Evolutionary conservation across 2,329 filamentous ascomycete species (phyloP).

Genomic region (Fusarium foetens): DNA sequence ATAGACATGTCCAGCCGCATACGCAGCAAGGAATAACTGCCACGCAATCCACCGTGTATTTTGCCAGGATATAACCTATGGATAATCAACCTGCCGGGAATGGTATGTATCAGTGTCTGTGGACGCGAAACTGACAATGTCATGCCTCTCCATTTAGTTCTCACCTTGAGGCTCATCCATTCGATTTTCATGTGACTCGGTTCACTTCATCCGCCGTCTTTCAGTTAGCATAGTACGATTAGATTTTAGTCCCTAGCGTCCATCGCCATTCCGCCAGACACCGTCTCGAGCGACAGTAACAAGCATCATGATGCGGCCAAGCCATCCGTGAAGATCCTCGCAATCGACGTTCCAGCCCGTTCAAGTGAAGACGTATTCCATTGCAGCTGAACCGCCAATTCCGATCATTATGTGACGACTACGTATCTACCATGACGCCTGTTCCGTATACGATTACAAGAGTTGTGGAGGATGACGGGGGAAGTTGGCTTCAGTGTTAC

Average conservation of each 20-base stretch:
- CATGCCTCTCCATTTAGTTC: constrained; percentile 18
- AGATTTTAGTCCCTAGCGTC: constrained; percentile 14
- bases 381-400: constrained; percentile 15
- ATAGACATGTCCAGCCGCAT: constrained; percentile 15
- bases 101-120: constrained; percentile 36
- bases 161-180: not conserved
- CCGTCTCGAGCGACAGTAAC: constrained; percentile 6
- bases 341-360: not conserved
- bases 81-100: not conserved
- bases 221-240: constrained; percentile 28
- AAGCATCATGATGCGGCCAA: constrained; percentile 11
- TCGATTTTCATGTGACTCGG: not conserved
- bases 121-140: constrained; percentile 31
- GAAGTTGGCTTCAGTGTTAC: not conserved
- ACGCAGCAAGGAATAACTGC: constrained; percentile 7
- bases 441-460: constrained; percentile 12
- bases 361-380: constrained; percentile 7
- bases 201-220: constrained; percentile 4
- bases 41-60: not conserved
- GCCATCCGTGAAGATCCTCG: constrained; percentile 19
- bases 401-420: constrained; percentile 21
- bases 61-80: not conserved
- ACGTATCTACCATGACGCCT: constrained; percentile 10
- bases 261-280: constrained; percentile 8
- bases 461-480: not conserved